Base-by-base conservation (phyloP, 2,329 filamentous ascomycete species). In the Bipolaris bicolor region DNA sequence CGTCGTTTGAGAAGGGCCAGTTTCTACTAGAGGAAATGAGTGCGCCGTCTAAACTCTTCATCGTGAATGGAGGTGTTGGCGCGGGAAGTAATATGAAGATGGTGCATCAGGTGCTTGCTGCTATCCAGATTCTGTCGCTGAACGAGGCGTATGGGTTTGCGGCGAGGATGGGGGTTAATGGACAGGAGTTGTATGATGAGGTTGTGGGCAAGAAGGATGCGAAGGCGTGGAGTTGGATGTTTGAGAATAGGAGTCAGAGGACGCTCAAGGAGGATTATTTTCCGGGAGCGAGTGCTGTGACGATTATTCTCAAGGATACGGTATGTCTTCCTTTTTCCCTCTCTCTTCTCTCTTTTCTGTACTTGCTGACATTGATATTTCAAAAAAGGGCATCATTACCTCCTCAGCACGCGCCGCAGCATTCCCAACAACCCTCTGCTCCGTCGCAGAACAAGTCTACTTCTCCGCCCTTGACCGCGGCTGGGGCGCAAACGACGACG, bases 1-100 rank as follows among this genome's bases (percentile, higher is more conserved):
- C 79, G 2, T 85, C 85, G 5, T 76, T 91, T 1, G 78, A 81
- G 33, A 83, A 83, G 55, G 87, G 83, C 0, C 81, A 80, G 20
- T 82, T 80, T 46, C 75, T 92, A 1, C 80, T 92, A 2, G 79
- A 85, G 50, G 83, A 84, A 63, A 85, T 93, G 80, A 84, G 88
- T 1, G 85, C 84, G 49, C 69, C 73, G 20, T 64, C 64, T 11
- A 90, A 90, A 71, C 78, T 92, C 9, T 84, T 83, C 66, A 76
- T 79, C 16, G 80, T 86, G 7, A 70, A 77, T 13, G 84, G 84
- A 1, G 82, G 80, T 1, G 76, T 85, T 45, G 82, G 81, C 24
- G 78, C 79, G 4, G 83, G 83, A 4, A 83, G 81, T 9, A 85
- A 84, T 18, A 82, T 84, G 65, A 86, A 86, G 64, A 80, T 86